phyloP scores from a whole-genome alignment of 2,329 filamentous ascomycete species.

The Sclerotinia minor region DNA sequence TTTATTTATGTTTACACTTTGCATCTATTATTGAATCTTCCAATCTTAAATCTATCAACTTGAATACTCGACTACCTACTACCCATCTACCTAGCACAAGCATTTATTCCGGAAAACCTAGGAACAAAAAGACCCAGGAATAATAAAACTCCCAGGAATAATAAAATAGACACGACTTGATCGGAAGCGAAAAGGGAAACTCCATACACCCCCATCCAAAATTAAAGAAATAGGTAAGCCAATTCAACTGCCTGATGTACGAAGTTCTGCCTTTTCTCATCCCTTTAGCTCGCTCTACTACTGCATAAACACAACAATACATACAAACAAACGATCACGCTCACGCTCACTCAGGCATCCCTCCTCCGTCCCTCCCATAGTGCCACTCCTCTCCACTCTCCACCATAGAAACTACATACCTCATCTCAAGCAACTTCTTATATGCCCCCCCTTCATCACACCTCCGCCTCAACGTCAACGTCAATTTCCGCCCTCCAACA shows the following conservation, averaged over 20 bases:
- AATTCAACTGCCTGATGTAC: not conserved
- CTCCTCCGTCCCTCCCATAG: not conserved
- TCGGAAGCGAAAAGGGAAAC: not conserved
- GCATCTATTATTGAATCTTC: not conserved
- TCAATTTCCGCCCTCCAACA: conserved; percentile 9
- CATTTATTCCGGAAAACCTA: too few relatives aligned
- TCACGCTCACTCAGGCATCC: not conserved
- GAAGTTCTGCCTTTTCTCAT: not conserved
- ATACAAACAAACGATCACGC: not conserved
- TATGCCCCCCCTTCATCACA: not conserved
- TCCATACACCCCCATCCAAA: not conserved
- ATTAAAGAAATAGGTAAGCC: not conserved
- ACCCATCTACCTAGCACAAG: too few relatives aligned
- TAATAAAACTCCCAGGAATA: too few relatives aligned
- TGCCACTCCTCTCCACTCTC: not conserved
- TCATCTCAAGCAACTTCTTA: not conserved
- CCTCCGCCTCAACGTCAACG: not conserved
- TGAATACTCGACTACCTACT: too few relatives aligned
- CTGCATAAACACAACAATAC: not conserved
- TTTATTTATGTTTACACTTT: too few relatives aligned
- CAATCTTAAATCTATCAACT: too few relatives aligned
- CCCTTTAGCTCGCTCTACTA: not conserved
- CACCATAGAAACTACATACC: not conserved
- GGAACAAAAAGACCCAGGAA: too few relatives aligned
- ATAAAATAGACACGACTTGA: not conserved